phyloP scores from a whole-genome alignment of 2,329 filamentous ascomycete genomes.

The Harringtonia aguacate region DNA sequence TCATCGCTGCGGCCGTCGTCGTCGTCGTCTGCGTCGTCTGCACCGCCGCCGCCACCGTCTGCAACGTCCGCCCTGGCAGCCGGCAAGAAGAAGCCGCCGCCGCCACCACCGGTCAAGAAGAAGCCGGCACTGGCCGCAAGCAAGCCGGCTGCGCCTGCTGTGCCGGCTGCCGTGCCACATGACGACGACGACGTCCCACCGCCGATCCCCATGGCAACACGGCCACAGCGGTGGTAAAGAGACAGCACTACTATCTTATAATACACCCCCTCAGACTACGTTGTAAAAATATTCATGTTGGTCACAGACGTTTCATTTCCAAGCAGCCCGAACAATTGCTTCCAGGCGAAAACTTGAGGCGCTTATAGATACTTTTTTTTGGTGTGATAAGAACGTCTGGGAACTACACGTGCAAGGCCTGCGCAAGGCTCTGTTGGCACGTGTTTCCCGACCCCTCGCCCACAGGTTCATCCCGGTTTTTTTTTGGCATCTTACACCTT shows the following conservation, averaged over 20 bases:
- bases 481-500: slow-evolving; percentile 62
- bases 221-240: slow-evolving; percentile 26
- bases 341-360: no score
- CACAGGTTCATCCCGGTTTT: no score
- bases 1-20: slow-evolving; percentile 43
- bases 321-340: no score
- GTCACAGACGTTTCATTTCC: no score
- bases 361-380: no score
- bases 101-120: slow-evolving; percentile 40
- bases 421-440: no score
- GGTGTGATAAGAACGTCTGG: no score
- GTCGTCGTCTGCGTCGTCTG: background rate
- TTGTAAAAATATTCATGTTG: no score
- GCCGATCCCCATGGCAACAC: slow-evolving; percentile 41
- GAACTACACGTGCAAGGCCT: no score
- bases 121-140: slow-evolving; percentile 27
- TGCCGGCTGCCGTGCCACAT: background rate
- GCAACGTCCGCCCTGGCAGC: slow-evolving; percentile 13
- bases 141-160: slow-evolving; percentile 1
- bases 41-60: background rate
- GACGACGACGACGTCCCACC: slow-evolving; percentile 29
- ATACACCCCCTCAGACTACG: no score
- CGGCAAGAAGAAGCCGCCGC: slow-evolving; percentile 43
- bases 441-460: no score
- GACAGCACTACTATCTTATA: no score